Conservation (phyloP, 2,329 filamentous ascomycete genomes). For the Botrytis sinoallii region DNA sequence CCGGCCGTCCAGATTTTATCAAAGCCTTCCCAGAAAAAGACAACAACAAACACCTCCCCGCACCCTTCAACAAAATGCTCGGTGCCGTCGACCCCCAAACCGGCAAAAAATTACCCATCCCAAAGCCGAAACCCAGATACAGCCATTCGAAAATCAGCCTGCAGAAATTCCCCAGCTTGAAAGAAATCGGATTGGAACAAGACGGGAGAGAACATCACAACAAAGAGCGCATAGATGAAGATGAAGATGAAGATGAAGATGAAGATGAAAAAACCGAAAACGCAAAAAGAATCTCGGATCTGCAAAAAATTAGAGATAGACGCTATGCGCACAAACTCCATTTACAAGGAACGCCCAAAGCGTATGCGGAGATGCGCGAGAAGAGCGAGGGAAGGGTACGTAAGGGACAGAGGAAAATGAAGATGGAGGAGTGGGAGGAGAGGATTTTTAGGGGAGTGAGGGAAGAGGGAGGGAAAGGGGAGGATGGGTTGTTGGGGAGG, state of each 20-base stretch:
- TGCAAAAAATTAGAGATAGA: not conserved
- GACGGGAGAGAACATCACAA: not conserved
- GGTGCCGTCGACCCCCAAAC: not conserved
- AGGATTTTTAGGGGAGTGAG: not conserved
- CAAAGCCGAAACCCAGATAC: not conserved
- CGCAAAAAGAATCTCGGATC: not conserved
- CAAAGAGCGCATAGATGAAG: fast-evolving
- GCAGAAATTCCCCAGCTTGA: not conserved
- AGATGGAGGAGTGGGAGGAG: not conserved
- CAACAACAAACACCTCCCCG: not conserved
- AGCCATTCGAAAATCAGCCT: slow-evolving; percentile 7
- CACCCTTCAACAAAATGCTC: not conserved
- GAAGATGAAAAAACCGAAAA: not conserved
- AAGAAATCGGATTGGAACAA: not conserved
- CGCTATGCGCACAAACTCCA: not conserved
- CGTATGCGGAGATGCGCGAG: not conserved
- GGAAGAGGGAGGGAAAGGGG: not conserved
- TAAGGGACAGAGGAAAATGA: no score
- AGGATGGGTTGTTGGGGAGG: no score
- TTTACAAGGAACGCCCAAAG: not conserved
- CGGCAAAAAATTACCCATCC: not conserved
- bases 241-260: no score
- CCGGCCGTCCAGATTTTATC: slow-evolving; percentile 8
- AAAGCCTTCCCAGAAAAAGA: not conserved
- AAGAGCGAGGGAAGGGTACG: not conserved